A percentile compares a stretch with the other conserved stretches of the same genome.
phyloP scores from a whole-genome alignment of 208 protist species.

The Crithidia acanthocephali region DNA sequence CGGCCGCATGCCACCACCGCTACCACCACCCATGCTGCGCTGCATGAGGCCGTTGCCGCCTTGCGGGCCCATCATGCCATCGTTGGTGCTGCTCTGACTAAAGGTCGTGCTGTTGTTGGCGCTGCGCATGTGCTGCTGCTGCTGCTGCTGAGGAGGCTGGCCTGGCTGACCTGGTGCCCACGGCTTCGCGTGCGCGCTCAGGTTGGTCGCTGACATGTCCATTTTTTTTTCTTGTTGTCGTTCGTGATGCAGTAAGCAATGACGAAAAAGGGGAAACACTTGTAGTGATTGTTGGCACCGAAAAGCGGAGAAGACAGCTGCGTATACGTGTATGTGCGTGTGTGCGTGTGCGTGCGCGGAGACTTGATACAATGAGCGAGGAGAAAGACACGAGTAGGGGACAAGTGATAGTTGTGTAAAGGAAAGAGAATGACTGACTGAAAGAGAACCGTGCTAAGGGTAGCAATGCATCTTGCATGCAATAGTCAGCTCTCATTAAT shows the following conservation, averaged over 20 bases:
- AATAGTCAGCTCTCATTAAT: too few species aligned
- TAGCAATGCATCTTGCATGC: too few species aligned
- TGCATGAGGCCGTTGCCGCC: conserved; percentile 3
- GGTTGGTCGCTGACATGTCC: conserved; percentile 41
- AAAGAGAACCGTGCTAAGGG: too few species aligned
- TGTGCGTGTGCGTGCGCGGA: too few species aligned
- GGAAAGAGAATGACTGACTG: too few species aligned
- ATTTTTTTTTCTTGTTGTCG: conserved; percentile 2
- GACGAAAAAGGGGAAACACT: background rate
- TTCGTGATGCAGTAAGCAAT: conserved; percentile 4
- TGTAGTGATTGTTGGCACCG: background rate
- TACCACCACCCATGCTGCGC: background rate
- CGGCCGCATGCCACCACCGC: conserved; percentile 7
- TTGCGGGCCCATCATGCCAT: conserved; percentile 5
- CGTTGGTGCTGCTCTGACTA: conserved; percentile 23
- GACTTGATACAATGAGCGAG: too few species aligned
- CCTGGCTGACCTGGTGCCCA: conserved; percentile 48
- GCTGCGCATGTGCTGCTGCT: conserved; percentile 29
- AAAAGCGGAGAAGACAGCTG: too few species aligned
- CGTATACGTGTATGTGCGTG: too few species aligned
- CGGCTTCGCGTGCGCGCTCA: conserved; percentile 61
- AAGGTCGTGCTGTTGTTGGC: conserved; percentile 9
- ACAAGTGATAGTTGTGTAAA: too few species aligned
- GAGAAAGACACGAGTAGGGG: too few species aligned
- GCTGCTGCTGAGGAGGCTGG: conserved; percentile 9